These are phyloP conservation scores for Glaciozyma martinii DNA, from an alignment of 768 basidiomycete genomes.

Conservation along the genomic window DNA sequence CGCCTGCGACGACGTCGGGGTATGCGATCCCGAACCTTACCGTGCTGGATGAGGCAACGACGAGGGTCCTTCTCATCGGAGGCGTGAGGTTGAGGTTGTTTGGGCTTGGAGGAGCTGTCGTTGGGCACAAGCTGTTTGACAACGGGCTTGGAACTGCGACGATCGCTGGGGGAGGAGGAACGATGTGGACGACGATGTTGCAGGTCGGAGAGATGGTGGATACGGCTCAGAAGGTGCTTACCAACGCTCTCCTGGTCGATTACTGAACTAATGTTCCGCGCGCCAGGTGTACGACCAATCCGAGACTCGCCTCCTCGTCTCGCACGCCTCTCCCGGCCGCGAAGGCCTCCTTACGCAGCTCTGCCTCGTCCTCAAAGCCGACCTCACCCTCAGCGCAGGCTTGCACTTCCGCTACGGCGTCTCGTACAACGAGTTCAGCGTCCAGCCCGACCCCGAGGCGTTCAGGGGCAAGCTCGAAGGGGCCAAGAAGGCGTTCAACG, in stretches of 20 bases:
- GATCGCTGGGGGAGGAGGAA: constrained; percentile 96
- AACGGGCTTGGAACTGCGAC: constrained; percentile 89
- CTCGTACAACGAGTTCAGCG: constrained; percentile 93
- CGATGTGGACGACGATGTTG: constrained; percentile 96
- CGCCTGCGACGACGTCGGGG: constrained; percentile 42
- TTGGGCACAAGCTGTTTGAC: constrained; percentile 89
- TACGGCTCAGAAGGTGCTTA: constrained; percentile 75
- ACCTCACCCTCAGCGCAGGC: constrained; percentile 85
- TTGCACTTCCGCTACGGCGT: constrained; percentile 96
- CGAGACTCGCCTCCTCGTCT: constrained; percentile 87
- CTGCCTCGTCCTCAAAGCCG: constrained; percentile 80
- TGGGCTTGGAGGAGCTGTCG: constrained; percentile 91
- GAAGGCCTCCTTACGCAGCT: constrained; percentile 90
- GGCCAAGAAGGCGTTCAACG: constrained; percentile 74
- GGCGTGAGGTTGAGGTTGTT: constrained; percentile 87
- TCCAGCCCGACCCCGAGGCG: constrained; percentile 78
- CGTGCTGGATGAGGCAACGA: constrained; percentile 91
- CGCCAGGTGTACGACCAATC: constrained; percentile 62
- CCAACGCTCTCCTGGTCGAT: not conserved
- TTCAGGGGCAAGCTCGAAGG: constrained; percentile 69
- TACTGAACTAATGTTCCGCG: not conserved
- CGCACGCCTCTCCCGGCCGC: constrained; percentile 82
- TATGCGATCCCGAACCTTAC: constrained; percentile 83
- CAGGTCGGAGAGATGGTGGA: constrained; percentile 98
- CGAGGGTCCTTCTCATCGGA: constrained; percentile 78